Conservation (phyloP, 2,329 filamentous ascomycete species). For the Coleophoma cylindrospora region DNA sequence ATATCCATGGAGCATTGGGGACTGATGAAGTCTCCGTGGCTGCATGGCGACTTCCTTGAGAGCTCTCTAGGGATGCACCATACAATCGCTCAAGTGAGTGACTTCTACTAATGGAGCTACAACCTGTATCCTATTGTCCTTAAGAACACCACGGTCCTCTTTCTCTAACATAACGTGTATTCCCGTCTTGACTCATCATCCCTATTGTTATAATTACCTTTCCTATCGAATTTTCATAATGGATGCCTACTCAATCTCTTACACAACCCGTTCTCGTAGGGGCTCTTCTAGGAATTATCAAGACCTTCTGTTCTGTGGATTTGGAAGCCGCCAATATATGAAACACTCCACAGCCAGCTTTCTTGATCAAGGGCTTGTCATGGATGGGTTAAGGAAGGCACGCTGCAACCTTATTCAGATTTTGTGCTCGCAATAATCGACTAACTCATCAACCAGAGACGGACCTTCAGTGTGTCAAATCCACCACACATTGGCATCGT, state of each 20-base stretch:
- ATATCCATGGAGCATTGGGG: too few species aligned
- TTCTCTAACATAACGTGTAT: too few species aligned
- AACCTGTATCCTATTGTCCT: too few species aligned
- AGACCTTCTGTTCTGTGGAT: slow-evolving; percentile 11
- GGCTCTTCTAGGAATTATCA: slow-evolving; percentile 16
- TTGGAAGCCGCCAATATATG: neutral
- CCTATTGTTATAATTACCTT: neutral
- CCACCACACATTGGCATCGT: slow-evolving; percentile 29
- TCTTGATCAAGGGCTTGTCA: slow-evolving; percentile 5
- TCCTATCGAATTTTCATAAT: slow-evolving; percentile 5
- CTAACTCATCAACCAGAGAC: neutral
- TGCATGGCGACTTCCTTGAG: too few species aligned
- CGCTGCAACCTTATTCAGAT: neutral
- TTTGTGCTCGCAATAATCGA: neutral
- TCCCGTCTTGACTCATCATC: too few species aligned
- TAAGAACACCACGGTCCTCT: too few species aligned
- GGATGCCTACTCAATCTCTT: slow-evolving; percentile 17
- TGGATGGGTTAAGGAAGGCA: slow-evolving; percentile 9
- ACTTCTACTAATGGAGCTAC: too few species aligned
- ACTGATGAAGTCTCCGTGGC: too few species aligned
- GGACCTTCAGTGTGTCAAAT: neutral
- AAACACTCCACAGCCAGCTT: slow-evolving; percentile 2
- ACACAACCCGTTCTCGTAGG: slow-evolving; percentile 16
- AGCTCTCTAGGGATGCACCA: too few species aligned
- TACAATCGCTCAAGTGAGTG: too few species aligned